Evolutionary conservation across 108 stramenopile genomes (phyloP).

Genomic region (Nitzschia putrida): DNA sequence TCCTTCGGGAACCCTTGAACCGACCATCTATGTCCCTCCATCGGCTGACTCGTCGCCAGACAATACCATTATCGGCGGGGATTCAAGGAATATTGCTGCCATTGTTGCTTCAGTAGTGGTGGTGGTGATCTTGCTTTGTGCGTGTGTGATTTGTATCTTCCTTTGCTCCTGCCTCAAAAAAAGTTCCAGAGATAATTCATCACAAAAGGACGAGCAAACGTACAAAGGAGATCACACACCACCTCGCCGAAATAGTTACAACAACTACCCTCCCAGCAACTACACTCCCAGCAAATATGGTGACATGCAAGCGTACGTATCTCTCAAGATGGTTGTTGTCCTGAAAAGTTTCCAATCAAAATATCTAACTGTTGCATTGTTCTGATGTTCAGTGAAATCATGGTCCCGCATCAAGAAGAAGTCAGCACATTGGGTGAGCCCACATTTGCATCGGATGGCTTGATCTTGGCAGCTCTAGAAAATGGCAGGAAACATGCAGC

Average conservation of each 20-base stretch:
- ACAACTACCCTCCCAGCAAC: not conserved
- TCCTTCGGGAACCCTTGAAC: slow-evolving; percentile 4
- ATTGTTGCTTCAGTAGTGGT: slow-evolving; percentile 45
- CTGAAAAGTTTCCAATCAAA: not conserved
- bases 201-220: not conserved
- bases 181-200: too few relatives aligned
- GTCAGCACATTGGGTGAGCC: slow-evolving; percentile 84
- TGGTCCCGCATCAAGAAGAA: slow-evolving; percentile 74
- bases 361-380: not conserved
- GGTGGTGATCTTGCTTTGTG: slow-evolving; percentile 23
- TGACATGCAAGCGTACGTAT: slow-evolving; percentile 16
- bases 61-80: not conserved
- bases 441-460: slow-evolving; percentile 61
- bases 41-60: not conserved
- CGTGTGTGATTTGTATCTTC: slow-evolving; percentile 23
- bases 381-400: slow-evolving; percentile 35
- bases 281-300: not conserved
- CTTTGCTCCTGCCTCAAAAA: not conserved
- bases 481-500: slow-evolving; percentile 50
- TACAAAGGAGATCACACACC: slow-evolving; percentile 1
- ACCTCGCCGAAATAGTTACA: not conserved
- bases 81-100: slow-evolving; percentile 19
- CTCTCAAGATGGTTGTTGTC: not conserved
- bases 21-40: slow-evolving; percentile 1
- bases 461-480: slow-evolving; percentile 41